These are phyloP conservation scores for Cruciata laevipes DNA, from an alignment of 257 asterid species.

Conservation along the genomic window DNA sequence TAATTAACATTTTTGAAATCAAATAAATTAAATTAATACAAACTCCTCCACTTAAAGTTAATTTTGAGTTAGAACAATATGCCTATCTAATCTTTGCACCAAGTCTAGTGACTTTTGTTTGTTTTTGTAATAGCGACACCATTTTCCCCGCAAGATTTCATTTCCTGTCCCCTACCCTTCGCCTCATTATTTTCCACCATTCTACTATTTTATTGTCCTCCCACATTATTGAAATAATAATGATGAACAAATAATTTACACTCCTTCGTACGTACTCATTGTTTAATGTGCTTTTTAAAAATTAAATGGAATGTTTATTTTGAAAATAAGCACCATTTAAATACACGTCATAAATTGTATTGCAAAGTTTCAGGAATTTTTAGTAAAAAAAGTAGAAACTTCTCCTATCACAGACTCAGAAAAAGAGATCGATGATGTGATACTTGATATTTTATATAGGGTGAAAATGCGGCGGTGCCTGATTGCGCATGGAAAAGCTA, in stretches of 20 bases:
- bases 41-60: neutral
- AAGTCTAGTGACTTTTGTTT: conserved; percentile 26
- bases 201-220: conserved; percentile 4
- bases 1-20: neutral
- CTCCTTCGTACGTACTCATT: neutral
- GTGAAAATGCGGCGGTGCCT: no score
- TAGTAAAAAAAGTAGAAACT: no score
- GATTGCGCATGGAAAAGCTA: no score
- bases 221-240: neutral
- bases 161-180: conserved; percentile 20
- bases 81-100: conserved; percentile 30
- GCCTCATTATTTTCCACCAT: conserved; percentile 8
- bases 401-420: no score
- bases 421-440: no score
- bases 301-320: neutral
- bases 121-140: neutral
- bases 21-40: no score
- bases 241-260: neutral
- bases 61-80: neutral
- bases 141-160: conserved; percentile 14
- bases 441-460: no score
- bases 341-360: no score
- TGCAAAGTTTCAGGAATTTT: no score
- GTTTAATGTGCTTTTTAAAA: neutral
- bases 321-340: neutral